Conservation (phyloP, 176 grass and related monocot genomes). For the Hordeum vulgare region MorexV3_pseudomolecules_assembly NC_058519.1:530097393-530097892, state of each 20-base stretch:
- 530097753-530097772: not conserved
- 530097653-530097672: not conserved
- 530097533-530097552: not conserved
- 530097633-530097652: not conserved
- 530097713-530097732: not conserved
- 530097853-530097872: too few relatives aligned
- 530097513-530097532: slow-evolving; percentile 35
- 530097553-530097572: not conserved
- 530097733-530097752: too few relatives aligned
- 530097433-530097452: slow-evolving; percentile 68
- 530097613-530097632: not conserved
- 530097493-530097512: slow-evolving; percentile 15
- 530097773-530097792: not conserved
- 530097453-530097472: slow-evolving; percentile 4
- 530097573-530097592: not conserved
- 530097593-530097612: not conserved
- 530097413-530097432: slow-evolving; percentile 80
- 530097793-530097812: not conserved
- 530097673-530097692: not conserved
- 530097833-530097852: not conserved
- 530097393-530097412: slow-evolving; percentile 48
- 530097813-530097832: not conserved
- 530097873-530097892: not conserved
- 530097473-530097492: slow-evolving; percentile 35
- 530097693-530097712: not conserved